Evolutionary conservation across 2,329 filamentous ascomycete species (phyloP), one percentile per base, ranked within the genome.

Genomic region (Pseudogymnoascus sp.): DNA sequence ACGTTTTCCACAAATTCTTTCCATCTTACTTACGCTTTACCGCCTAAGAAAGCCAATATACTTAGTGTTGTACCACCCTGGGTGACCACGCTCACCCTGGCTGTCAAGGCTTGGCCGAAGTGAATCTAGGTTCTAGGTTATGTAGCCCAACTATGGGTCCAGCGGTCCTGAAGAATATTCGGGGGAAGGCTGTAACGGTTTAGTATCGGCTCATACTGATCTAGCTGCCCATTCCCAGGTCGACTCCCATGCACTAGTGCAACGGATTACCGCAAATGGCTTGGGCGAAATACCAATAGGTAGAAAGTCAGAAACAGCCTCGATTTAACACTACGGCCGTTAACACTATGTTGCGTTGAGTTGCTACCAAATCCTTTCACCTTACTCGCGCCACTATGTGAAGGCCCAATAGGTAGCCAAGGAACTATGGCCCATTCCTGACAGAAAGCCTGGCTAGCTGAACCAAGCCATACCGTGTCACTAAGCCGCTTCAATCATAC

Each of bases 121-220:
- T 36, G 51, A 57, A 57, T 14, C 29, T 36, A 57, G 51, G 29
- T 36, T 57, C 51, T 57, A 18, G 51, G 26, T 36, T 18, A 12
- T 18, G 51, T 54, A 51, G 47, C 51, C 51, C 51, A 57, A 57
- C 29, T 57, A 57, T 57, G 51, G 51, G 51, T 57, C 51, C 29
- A 12, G 10, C 14, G 29, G 29, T 36, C n/a, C 29, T 34, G 51
- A 57, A 12, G 16, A 57, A 57, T 18, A 34, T 8, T 18, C 4
- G n/a, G n/a, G 16, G 16, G 29, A 36, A 57, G 51, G 29, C 5
- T 34, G 51, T 57, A 57, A 57, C 29, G 16, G 51, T 21, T 21
- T 57, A 21, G 51, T 57, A 57, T 57, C 51, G 29, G 51, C 51
- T 57, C 26, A 21, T 57, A 31, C 51, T 57, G 51, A 57, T 57